Conservation (phyloP, 108 stramenopile genomes). For the Cyclotella baltica region DNA sequence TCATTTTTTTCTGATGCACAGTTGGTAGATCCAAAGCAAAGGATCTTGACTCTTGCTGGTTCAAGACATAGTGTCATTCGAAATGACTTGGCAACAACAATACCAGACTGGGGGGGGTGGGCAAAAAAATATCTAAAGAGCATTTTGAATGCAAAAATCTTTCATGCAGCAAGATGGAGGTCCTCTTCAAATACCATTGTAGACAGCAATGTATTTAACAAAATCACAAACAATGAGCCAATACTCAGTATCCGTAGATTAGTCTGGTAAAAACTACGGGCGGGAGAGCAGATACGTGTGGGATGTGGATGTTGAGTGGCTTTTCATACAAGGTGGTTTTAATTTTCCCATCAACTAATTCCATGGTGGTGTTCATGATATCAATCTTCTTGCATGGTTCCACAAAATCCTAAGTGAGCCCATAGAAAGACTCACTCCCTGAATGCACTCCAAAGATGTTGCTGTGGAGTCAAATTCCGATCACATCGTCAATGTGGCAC, state of each 20-base stretch:
- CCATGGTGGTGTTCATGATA: conserved; percentile 37
- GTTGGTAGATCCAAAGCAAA: conserved; percentile 29
- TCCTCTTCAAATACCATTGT: too few relatives aligned
- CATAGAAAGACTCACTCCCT: background rate
- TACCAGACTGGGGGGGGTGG: too few relatives aligned
- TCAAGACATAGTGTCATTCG: too few relatives aligned
- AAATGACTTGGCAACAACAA: too few relatives aligned
- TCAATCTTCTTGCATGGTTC: conserved; percentile 1
- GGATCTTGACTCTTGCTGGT: too few relatives aligned
- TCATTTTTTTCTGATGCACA: conserved; percentile 10
- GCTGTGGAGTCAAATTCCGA: conserved; percentile 28
- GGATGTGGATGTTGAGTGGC: conserved; percentile 17
- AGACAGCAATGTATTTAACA: too few relatives aligned
- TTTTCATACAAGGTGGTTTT: conserved; percentile 12
- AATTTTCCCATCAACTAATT: conserved; percentile 15
- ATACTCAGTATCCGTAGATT: conserved; percentile 20
- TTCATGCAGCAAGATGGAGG: too few relatives aligned
- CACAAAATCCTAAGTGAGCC: conserved; percentile 32
- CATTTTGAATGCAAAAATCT: too few relatives aligned
- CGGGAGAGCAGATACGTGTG: conserved; percentile 1
- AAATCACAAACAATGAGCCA: too few relatives aligned
- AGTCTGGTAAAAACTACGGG: conserved; percentile 1
- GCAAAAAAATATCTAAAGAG: too few relatives aligned
- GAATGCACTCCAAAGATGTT: conserved; percentile 21
- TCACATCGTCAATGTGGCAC: conserved; percentile 33